Evolutionary conservation across 2,329 filamentous ascomycete genomes (phyloP).

Genomic region (Verticillium nubilum): DNA sequence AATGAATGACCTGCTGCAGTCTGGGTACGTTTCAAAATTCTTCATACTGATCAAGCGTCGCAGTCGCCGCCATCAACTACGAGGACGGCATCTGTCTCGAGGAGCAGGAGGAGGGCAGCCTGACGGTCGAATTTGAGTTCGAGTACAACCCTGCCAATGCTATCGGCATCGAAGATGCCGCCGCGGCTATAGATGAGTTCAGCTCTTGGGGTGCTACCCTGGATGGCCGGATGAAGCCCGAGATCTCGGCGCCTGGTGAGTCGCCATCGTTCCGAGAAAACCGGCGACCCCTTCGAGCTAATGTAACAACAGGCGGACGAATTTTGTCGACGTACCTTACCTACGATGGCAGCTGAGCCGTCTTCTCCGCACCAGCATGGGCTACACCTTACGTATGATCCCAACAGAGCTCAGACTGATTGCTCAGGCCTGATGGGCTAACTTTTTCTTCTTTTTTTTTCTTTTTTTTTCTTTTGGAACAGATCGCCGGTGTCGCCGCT

Average conservation of each 20-base stretch:
- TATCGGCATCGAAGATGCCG: neutral
- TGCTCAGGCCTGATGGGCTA: no score
- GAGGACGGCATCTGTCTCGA: slow-evolving; percentile 2
- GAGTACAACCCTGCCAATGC: neutral
- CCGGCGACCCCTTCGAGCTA: neutral
- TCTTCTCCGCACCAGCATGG: slow-evolving; percentile 12
- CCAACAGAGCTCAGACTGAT: no score
- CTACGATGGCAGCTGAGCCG: slow-evolving; percentile 7
- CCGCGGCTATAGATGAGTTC: slow-evolving; percentile 30
- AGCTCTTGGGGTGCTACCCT: slow-evolving; percentile 57
- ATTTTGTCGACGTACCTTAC: slow-evolving; percentile 5
- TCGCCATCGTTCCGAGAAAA: neutral
- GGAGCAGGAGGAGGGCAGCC: neutral
- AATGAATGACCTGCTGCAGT: no score
- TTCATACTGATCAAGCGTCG: no score
- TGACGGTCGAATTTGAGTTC: slow-evolving; percentile 1
- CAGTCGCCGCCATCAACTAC: slow-evolving; percentile 4
- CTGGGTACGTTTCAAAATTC: no score
- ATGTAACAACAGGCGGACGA: neutral
- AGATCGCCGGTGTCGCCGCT: slow-evolving; percentile 9
- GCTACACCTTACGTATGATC: slow-evolving; percentile 6
- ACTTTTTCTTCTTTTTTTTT: no score
- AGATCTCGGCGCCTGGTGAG: slow-evolving; percentile 45
- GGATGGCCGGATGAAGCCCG: slow-evolving; percentile 51
- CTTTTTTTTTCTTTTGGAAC: no score